These are phyloP conservation scores for Pseudogymnoascus sp. DNA, from an alignment of 2,329 filamentous ascomycete species.

Conservation along the genomic window DNA sequence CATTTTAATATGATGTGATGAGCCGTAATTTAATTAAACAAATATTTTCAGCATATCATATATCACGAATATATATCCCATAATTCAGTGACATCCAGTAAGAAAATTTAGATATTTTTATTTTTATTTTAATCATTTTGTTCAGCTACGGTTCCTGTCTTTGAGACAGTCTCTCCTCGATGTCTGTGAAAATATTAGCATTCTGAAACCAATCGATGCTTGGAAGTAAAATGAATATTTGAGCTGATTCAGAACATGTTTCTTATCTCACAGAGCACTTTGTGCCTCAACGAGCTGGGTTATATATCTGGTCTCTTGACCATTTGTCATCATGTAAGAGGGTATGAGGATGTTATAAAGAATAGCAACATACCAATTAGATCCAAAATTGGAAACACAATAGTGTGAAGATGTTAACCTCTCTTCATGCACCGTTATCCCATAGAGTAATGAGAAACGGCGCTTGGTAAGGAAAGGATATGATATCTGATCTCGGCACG, in stretches of 20 bases:
- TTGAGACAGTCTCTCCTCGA: not conserved
- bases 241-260: conserved; percentile 5
- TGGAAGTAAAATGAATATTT: not conserved
- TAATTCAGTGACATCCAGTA: not conserved
- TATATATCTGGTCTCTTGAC: conserved; percentile 9
- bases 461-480: conserved; percentile 8
- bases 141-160: not conserved
- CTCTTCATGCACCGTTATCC: conserved; percentile 5
- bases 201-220: not conserved
- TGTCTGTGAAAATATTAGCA: not conserved
- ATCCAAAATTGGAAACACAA: not conserved
- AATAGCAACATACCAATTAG: not conserved
- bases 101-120: not conserved
- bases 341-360: not conserved
- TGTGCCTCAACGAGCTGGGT: conserved; percentile 8
- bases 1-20: conserved; percentile 1
- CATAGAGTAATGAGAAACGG: not conserved
- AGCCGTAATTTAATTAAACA: not conserved
- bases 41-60: conserved; percentile 4
- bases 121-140: not conserved
- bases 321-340: not conserved
- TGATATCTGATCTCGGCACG: conserved; percentile 7
- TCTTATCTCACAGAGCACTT: conserved; percentile 6
- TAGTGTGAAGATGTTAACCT: conserved; percentile 3
- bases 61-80: not conserved